Percentiles rank a stretch among this genome's conserved stretches.
Evolutionary conservation across 148 eudicot genomes (phyloP).

Genomic region (Dianthus caryophyllus): DNA sequence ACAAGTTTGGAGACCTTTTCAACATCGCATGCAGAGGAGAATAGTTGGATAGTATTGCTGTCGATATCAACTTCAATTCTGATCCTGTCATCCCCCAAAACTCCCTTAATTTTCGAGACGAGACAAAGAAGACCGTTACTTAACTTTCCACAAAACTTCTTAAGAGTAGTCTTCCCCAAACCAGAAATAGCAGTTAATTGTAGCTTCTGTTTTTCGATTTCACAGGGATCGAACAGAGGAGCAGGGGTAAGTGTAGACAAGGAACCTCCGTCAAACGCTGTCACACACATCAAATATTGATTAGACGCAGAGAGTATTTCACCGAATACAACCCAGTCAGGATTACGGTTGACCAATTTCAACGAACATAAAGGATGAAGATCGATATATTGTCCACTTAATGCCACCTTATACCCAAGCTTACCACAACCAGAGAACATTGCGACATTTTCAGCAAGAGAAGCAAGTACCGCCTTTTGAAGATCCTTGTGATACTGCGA

Average conservation of each 20-base stretch:
- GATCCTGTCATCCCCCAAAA: conserved; percentile 57
- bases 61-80: conserved; percentile 61
- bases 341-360: conserved; percentile 59
- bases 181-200: conserved; percentile 46
- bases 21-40: conserved; percentile 48
- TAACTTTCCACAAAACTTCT: conserved; percentile 74
- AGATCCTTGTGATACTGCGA: conserved; percentile 49
- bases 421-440: conserved; percentile 80
- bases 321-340: conserved; percentile 88
- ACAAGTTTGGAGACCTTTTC: conserved; percentile 42
- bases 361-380: conserved; percentile 90
- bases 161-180: conserved; percentile 52
- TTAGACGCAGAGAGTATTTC: conserved; percentile 56
- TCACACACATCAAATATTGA: conserved; percentile 74
- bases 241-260: conserved; percentile 51
- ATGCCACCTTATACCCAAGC: conserved; percentile 86
- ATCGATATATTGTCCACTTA: conserved; percentile 59
- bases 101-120: conserved; percentile 40
- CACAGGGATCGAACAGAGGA: conserved; percentile 56
- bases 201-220: conserved; percentile 50
- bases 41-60: conserved; percentile 48
- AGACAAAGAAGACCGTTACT: conserved; percentile 39
- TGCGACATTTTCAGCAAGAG: conserved; percentile 76
- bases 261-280: conserved; percentile 52
- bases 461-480: conserved; percentile 58